Percentiles rank a stretch among this genome's conserved stretches.
These are phyloP conservation scores for Phytophthora sp. DNA, from an alignment of 352 stramenopile species.

Conservation along the genomic window DNA sequence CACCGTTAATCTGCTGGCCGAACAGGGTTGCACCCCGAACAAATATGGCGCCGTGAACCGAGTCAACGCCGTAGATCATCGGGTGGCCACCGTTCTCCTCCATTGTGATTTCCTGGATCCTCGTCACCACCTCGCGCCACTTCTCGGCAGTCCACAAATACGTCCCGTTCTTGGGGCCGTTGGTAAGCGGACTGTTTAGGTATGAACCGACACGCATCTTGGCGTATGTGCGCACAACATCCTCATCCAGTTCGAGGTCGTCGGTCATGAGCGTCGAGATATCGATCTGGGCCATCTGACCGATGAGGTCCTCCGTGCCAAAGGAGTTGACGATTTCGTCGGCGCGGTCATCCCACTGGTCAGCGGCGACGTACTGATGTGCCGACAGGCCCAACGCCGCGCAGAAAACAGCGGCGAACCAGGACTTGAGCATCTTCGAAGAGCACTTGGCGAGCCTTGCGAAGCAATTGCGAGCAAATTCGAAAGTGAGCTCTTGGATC, in stretches of 20 bases:
- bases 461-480: slow-evolving; percentile 9
- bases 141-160: slow-evolving; percentile 50
- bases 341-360: slow-evolving; percentile 4
- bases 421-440: slow-evolving; percentile 17
- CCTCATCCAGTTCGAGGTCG: slow-evolving; percentile 51
- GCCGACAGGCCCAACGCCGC: background rate
- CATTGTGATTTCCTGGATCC: slow-evolving; percentile 72
- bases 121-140: slow-evolving; percentile 57
- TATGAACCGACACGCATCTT: slow-evolving; percentile 85
- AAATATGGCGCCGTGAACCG: slow-evolving; percentile 83
- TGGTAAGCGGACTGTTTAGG: slow-evolving; percentile 56
- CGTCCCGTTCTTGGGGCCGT: background rate
- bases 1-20: slow-evolving; percentile 80
- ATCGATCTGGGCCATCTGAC: slow-evolving; percentile 90
- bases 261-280: slow-evolving; percentile 59
- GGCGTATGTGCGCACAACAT: slow-evolving; percentile 59
- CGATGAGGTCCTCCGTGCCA: slow-evolving; percentile 46
- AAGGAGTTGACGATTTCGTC: slow-evolving; percentile 15
- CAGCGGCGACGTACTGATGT: background rate
- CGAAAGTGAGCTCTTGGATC: slow-evolving; percentile 12
- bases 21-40: slow-evolving; percentile 71
- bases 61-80: slow-evolving; percentile 85
- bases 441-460: background rate
- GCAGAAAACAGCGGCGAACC: slow-evolving; percentile 3
- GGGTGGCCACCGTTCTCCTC: slow-evolving; percentile 57